Evolutionary conservation across 2,329 filamentous ascomycete genomes (phyloP).

Genomic region (Cryphonectria parasitica): DNA sequence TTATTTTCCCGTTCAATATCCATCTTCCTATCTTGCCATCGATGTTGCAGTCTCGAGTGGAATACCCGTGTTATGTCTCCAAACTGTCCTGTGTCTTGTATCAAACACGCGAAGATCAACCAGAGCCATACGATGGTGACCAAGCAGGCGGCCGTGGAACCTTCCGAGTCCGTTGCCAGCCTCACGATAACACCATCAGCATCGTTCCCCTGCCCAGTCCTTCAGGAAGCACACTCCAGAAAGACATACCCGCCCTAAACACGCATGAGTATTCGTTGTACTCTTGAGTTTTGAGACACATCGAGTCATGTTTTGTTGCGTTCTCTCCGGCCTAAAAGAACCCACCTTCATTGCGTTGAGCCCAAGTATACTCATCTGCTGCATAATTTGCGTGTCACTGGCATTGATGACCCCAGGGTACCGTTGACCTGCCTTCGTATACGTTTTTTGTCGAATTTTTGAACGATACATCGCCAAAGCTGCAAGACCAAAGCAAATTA

Average conservation of each 20-base stretch:
- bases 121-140: neutral
- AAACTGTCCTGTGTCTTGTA: neutral
- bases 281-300: neutral
- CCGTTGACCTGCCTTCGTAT: neutral
- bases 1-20: neutral
- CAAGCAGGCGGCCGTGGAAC: neutral
- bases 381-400: constrained; percentile 6
- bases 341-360: neutral
- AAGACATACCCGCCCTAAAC: neutral
- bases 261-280: no score
- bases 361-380: constrained; percentile 8
- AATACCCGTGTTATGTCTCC: no score
- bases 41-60: neutral
- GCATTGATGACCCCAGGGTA: neutral
- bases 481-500: neutral
- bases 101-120: neutral
- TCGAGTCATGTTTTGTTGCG: neutral
- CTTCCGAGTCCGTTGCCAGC: neutral
- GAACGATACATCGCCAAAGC: neutral
- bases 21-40: neutral
- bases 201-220: neutral
- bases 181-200: neutral
- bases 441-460: neutral
- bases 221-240: neutral
- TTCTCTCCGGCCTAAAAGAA: neutral